Evolutionary conservation across 169 alveolate species (phyloP), one percentile per base, ranked within the genome.

Genomic region (Plasmodium inui): DNA sequence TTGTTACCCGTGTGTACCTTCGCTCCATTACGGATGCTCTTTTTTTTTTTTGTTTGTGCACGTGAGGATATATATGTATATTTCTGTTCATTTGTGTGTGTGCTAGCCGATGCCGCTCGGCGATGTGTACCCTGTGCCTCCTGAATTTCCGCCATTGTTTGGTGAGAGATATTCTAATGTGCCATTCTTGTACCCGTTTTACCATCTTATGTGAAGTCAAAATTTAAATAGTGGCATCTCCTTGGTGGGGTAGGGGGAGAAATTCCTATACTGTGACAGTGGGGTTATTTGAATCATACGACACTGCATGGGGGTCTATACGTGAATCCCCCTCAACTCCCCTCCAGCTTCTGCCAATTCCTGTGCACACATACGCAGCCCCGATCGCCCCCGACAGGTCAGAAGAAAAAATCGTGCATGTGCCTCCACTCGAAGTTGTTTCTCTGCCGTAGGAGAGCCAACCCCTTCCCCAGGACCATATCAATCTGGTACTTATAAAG

Each of bases 341-440:
- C 17, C 57, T 12, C 12, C 57, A 10, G 61, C 55, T n/a, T 55
- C 39, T 74, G 0, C 28, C 19, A 17, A 26, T 17, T 74, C 1
- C 5, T 74, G 17, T 9, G 55, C 83, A 34, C 83, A 34, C 28
- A 22, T 7, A 34, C 28, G 28, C 0, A n/a, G 30, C 12, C 26
- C 34, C 39, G 6, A n/a, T 4, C 39, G 39, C 39, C 32, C 74
- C 34, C 14, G 12, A 74, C 10, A 39, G 37, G 61, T 79, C 19
- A 89, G 22, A 89, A 89, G 53, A 89, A 89, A 41, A 79, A 89
- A 28, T 89, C 83, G 28, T 89, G 94, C 94, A 89, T 89, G 72
- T 89, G 55, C 46, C 82, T 79, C 94, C 94, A 89, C 19, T 89
- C 89, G 53, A 89, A 89, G 46, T 17, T 34, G 41, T 89, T 79